A percentile compares a stretch with the other conserved stretches of the same genome.
phyloP scores from a whole-genome alignment of 495 filamentous ascomycete genomes.

The Bryoglossum gracile region DNA sequence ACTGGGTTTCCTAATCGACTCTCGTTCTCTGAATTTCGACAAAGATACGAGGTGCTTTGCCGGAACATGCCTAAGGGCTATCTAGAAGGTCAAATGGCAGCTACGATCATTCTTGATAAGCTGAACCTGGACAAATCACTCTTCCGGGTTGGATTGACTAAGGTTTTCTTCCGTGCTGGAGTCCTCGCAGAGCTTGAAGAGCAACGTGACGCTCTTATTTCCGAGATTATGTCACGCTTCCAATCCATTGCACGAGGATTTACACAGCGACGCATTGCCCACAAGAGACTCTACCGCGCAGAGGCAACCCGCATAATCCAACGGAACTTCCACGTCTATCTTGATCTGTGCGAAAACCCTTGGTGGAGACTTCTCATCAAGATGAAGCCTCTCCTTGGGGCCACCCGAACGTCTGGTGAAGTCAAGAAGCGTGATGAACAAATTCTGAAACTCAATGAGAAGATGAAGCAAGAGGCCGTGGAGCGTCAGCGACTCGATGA shows the following conservation, averaged over 20 bases:
- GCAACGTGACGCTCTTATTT: conserved; percentile 82
- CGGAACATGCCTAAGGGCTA: conserved; percentile 83
- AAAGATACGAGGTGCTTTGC: conserved; percentile 96
- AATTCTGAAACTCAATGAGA: conserved; percentile 76
- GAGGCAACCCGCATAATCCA: conserved; percentile 95
- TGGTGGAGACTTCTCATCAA: conserved; percentile 96
- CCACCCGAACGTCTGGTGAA: conserved; percentile 81
- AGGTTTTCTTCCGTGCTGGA: conserved; percentile 96
- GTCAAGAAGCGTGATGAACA: conserved; percentile 91
- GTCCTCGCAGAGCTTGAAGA: conserved; percentile 97
- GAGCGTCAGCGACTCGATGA: conserved; percentile 83
- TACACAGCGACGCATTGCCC: conserved; percentile 74
- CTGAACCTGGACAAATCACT: conserved; percentile 75
- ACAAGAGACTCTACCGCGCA: conserved; percentile 87
- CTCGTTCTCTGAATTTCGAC: conserved; percentile 86
- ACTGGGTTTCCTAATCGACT: conserved; percentile 98
- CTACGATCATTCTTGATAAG: conserved; percentile 82
- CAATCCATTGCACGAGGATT: conserved; percentile 89
- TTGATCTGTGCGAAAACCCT: conserved; percentile 79
- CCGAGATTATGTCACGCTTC: conserved; percentile 88
- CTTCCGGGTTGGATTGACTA: conserved; percentile 91
- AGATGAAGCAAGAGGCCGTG: conserved; percentile 67
- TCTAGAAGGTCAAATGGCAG: conserved; percentile 79
- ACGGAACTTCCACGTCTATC: conserved; percentile 82
- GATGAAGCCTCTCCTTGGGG: conserved; percentile 92